Evolutionary conservation across 306 rosid species (phyloP).

Genomic region (Prunus mume): DNA sequence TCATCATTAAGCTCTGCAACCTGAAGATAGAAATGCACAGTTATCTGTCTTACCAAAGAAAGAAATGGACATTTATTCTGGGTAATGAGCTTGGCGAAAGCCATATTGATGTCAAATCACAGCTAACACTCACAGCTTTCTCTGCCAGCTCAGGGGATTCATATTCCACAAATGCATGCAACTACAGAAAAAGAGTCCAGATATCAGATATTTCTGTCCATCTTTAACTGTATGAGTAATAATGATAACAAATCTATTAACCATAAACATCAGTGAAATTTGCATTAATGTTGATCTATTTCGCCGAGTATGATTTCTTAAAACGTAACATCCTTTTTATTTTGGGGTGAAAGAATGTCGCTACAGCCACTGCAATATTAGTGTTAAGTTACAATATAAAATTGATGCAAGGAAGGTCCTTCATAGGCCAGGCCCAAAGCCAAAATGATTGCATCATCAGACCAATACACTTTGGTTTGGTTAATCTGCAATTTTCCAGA

Average conservation of each 20-base stretch:
- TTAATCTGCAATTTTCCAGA: neutral
- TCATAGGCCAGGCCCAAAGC: neutral
- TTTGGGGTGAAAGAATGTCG: neutral
- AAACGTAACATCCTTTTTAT: neutral
- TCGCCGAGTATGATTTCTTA: neutral
- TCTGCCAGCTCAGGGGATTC: conserved; percentile 91
- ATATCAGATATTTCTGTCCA: conserved; percentile 30
- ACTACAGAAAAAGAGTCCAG: conserved; percentile 38
- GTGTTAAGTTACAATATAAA: neutral
- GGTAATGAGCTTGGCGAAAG: neutral
- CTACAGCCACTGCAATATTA: neutral
- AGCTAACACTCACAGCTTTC: conserved; percentile 77
- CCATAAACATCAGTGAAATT: neutral
- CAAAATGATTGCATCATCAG: neutral
- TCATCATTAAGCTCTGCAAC: conserved; percentile 84
- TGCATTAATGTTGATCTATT: neutral
- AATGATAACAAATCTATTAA: neutral
- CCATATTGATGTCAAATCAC: conserved; percentile 17
- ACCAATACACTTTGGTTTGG: neutral
- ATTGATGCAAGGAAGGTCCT: neutral
- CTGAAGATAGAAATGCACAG: conserved; percentile 40
- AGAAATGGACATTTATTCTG: neutral
- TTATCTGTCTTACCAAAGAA: neutral
- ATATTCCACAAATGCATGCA: conserved; percentile 98
- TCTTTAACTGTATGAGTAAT: neutral